Base-by-base conservation (phyloP, 306 rosid species). In the Rosa rugosa region DNA sequence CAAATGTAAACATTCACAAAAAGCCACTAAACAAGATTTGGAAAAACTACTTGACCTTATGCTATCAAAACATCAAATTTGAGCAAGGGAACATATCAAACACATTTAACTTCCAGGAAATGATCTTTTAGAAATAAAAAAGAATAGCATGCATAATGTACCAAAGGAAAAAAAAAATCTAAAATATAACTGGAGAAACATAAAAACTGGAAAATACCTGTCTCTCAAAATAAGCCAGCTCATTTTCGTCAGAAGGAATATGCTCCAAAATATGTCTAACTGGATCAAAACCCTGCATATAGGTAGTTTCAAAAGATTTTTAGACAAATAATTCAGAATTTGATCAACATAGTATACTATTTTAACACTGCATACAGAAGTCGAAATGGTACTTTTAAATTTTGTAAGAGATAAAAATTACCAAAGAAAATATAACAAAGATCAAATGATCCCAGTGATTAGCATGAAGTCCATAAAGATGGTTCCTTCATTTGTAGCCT, bases 211-310 rank as follows among this genome's bases (percentile, higher is more conserved):
- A 83, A 79, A 41, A 36, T 76, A 96, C 99, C 96, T 91, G 96
- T 82, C 86, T 89, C 91, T 96, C 99, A 81, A 96, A 88, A 86
- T 90, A 82, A 40, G 84, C 81, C 72, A 91, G 87, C 76, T 93
- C 98, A 75, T 76, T 83, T 72, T 90, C 98, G 65, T 90, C 98
- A 34, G 87, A 80, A 59, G 97, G 92, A 83, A 86, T 78, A 64
- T 83, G 92, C 87, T 96, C 93, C 84, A 96, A 71, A 75, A 96
- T 83, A 88, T 93, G 92, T 82, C 86, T 85, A 64, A 96, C 86
- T 46, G 99, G 97, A 86, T 96, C 98, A 54, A 96, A 93, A 23
- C 90, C 94, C 98, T 93, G 98, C 88, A 84, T 47, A 75, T 51
- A 68, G 73, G 80, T 77, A 79, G 66, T 79, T 71, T 69, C 41